Base-by-base conservation (phyloP, 257 asterid genomes). In the Salvia hispanica region DNA sequence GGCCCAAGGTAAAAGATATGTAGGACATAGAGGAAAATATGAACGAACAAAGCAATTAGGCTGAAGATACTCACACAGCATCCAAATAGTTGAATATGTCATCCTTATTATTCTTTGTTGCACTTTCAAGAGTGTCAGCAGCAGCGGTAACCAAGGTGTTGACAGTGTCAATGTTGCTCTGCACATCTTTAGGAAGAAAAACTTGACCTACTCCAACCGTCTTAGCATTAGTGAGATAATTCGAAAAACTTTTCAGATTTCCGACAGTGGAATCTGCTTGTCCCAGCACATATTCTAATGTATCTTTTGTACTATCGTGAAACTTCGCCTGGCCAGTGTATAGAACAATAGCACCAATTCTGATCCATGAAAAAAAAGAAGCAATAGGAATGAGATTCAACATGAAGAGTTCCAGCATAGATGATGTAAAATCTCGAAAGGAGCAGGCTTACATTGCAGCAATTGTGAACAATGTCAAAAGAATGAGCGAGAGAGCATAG, bases 291-390 rank as follows among this genome's bases (percentile, higher is more conserved):
- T 77, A 94, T 59, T 79, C 79, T 64, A 94, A 69, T 14, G 95
- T 87, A 33, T 65, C 70, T 31, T 55, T 71, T 45, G 95, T 85
- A 54, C 84, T 87, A 7, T 58, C 71, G 36, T 88, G 89, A 74
- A 94, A 88, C 69, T 81, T 86, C 67, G 79, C 92, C 80, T 91
- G 95, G 74, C 97, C 97, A 0, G 92, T 80, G 74, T 88, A 94
- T 58, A 94, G 91, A 74, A 94, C 81, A 66, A 65, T 54, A 37
- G 96, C 71, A 31, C 99, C 99, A 62, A 88, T 66, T 36, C 99
- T 94, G 90, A 71, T 64, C 71, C 78, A 81, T 28, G 63, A 64
- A 65, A 0, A 25, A 25, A 25, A 34, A 36, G n/a, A n/a, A 58
- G 18, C 14, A 63, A 75, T 2, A 57, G 11, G 25, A 4, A 66